Base-by-base conservation (phyloP, 2,329 filamentous ascomycete genomes). In the Epichloe sp. region DNA sequence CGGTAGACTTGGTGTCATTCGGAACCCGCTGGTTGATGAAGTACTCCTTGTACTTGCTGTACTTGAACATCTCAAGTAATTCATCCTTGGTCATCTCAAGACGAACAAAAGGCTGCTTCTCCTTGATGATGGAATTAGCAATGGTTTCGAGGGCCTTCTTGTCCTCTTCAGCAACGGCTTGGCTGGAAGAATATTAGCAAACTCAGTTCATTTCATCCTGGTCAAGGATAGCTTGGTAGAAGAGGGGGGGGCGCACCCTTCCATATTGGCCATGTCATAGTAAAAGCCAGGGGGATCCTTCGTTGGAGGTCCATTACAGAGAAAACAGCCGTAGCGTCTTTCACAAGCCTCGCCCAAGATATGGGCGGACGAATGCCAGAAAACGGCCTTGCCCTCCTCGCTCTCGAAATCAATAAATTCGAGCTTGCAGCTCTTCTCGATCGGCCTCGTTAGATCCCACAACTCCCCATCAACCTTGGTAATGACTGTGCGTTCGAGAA, bases 31-130 rank as follows among this genome's bases (percentile, higher is more conserved):
- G 67, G 59, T 67, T 85, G 72, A 98, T 97, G 68, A 97, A 95
- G 68, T 96, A 87, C 66, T 95, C 83, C 79, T 98, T 97, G 76
- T 95, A 97, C 68, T 93, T 93, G 78, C 94, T 96, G 77, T 95
- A 94, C 60, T 83, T 81, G 75, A 97, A 97, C 69, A 97, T 95
- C 66, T 95, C 88, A 49, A 93, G 79, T 48, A 97, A 77, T 58
- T 97, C 84, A 50, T 91, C 86, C 71, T 97, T 97, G 57, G 86
- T 86, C 63, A 96, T 79, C 57, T 85, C 85, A 46, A 97, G 74
- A 53, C 93, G 83, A 74, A 96, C 86, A 65, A 97, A 97, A 48
- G 83, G 83, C 70, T 97, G 91, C 76, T 94, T 95, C 71, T 96
- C 90, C 76, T 96, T 96, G 69, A 95, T 87, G 57, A 93, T 89